phyloP scores from a whole-genome alignment of 305 asterid species.

The Solanum chacoense region DNA sequence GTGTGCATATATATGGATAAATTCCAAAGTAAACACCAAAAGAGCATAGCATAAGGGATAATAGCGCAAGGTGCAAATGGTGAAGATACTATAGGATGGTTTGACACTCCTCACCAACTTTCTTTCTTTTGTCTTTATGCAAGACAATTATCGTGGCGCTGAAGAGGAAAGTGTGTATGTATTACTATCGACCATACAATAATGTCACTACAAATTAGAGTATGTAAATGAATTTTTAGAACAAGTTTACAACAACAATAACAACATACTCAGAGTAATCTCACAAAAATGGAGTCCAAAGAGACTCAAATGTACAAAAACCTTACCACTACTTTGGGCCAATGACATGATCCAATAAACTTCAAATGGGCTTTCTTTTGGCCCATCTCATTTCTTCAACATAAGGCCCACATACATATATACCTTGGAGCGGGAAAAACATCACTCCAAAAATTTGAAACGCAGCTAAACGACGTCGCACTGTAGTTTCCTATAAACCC shows the following conservation, averaged over 20 bases:
- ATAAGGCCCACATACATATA: neutral
- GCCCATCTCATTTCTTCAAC: neutral
- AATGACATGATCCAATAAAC: neutral
- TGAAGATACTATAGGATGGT: neutral
- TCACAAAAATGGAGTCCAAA: neutral
- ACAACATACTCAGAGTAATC: neutral
- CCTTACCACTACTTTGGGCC: neutral
- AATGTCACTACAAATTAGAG: neutral
- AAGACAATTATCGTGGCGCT: neutral
- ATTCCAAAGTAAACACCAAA: neutral
- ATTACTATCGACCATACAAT: neutral
- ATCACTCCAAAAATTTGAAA: neutral
- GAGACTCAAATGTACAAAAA: neutral
- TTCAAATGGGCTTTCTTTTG: neutral
- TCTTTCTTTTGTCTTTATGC: neutral
- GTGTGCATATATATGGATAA: neutral
- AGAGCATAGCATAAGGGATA: neutral
- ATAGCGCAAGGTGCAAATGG: neutral
- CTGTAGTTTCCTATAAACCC: neutral
- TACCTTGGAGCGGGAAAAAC: slow-evolving; percentile 8
- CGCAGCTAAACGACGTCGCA: neutral
- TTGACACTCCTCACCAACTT: neutral
- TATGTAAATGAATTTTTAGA: neutral
- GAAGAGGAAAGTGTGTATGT: neutral
- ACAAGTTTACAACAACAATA: neutral